A percentile compares a stretch with the other conserved stretches of the same genome.
Conservation (phyloP, 805 yeast species). For the Candida qinlingensis region DNA sequence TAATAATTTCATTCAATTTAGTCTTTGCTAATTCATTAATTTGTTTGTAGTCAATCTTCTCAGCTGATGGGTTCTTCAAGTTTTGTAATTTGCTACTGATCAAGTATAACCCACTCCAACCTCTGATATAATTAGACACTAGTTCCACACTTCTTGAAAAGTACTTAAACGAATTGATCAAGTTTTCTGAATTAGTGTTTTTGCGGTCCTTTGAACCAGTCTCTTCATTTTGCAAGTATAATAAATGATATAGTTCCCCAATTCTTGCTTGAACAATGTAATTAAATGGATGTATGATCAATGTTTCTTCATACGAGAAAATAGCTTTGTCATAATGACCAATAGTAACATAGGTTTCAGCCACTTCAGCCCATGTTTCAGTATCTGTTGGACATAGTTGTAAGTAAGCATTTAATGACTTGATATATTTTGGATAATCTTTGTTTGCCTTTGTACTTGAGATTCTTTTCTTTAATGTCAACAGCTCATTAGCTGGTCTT, state of each 20-base stretch:
- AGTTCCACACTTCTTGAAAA: constrained; percentile 73
- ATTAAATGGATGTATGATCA: constrained; percentile 63
- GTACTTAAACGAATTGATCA: constrained; percentile 32
- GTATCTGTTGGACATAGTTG: constrained; percentile 70
- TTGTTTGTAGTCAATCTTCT: constrained; percentile 6
- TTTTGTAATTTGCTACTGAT: constrained; percentile 28
- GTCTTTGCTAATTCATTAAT: constrained; percentile 10
- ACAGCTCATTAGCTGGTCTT: constrained; percentile 22
- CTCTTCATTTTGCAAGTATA: constrained; percentile 8
- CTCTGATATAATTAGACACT: constrained; percentile 59
- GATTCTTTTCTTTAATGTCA: constrained; percentile 22
- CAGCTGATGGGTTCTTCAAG: not conserved
- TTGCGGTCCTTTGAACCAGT: not conserved
- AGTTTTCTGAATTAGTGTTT: not conserved
- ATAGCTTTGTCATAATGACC: constrained; percentile 68
- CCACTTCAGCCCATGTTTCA: constrained; percentile 75
- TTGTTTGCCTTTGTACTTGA: constrained; percentile 12
- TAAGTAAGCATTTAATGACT: constrained; percentile 47
- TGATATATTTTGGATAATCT: constrained; percentile 38
- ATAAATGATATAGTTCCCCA: constrained; percentile 43
- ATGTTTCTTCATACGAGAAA: constrained; percentile 62
- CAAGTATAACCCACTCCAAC: constrained; percentile 66
- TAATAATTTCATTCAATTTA: constrained; percentile 14
- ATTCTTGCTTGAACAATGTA: constrained; percentile 59
- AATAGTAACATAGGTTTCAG: constrained; percentile 49